These are phyloP conservation scores for Lipomyces mesembrius DNA, from an alignment of 805 yeast species.

Conservation along the genomic window DNA sequence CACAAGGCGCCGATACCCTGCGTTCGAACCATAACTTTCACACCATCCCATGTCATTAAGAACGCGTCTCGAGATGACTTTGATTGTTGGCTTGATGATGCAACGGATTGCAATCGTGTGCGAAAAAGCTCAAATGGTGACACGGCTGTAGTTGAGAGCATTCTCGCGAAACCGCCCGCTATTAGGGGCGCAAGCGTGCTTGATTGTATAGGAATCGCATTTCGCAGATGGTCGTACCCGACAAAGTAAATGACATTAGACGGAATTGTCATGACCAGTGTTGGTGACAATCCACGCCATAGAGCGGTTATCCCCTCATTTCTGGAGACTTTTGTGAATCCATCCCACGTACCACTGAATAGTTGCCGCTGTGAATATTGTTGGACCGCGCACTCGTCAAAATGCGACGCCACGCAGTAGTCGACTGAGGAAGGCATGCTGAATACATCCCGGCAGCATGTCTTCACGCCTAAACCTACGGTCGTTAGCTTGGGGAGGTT, in stretches of 20 bases:
- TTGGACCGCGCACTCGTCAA: conserved; percentile 45
- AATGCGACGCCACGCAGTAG: conserved; percentile 48
- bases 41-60: conserved; percentile 56
- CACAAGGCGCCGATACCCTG: conserved; percentile 72
- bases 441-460: conserved; percentile 49
- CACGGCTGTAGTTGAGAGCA: conserved; percentile 78
- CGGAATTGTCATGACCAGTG: conserved; percentile 85
- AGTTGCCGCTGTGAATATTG: conserved; percentile 42
- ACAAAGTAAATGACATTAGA: conserved; percentile 92
- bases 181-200: conserved; percentile 67
- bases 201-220: conserved; percentile 62
- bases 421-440: conserved; percentile 47
- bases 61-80: conserved; percentile 43
- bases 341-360: conserved; percentile 73
- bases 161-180: conserved; percentile 85
- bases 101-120: conserved; percentile 80
- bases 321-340: conserved; percentile 65
- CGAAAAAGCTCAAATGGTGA: conserved; percentile 87
- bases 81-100: conserved; percentile 20
- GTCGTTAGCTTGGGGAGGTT: conserved; percentile 31
- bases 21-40: conserved; percentile 54
- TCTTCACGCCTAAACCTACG: conserved; percentile 46
- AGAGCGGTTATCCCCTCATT: conserved; percentile 77
- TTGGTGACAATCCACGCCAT: conserved; percentile 87
- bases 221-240: conserved; percentile 87